Base-by-base conservation (phyloP, 768 basidiomycete genomes). In the Xerocomus brunneocitrinus region DNA sequence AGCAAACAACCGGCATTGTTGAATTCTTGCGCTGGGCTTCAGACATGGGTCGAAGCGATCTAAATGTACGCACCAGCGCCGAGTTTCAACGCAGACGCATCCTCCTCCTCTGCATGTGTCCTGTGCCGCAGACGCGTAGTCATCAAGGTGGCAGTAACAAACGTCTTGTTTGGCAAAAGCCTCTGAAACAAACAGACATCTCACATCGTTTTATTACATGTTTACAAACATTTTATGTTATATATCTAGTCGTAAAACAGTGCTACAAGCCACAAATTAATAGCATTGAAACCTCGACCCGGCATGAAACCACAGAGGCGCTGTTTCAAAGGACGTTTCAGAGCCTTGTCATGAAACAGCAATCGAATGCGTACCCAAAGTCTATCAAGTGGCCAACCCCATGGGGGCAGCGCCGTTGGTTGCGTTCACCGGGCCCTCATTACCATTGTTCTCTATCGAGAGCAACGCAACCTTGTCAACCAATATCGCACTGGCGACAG, bases 1-100 rank as follows among this genome's bases (percentile, higher is more conserved):
- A 93, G 79, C 64, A 95, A 69, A 69, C 89, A 92, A 76, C 89
- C 91, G 5, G 89, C 89, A 58, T 92, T 91, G 74, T 91, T 91
- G 74, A 95, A 95, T 66, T 91, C 92, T 91, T 14, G 40, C 41
- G 12, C 57, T 28, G 38, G 31, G 50, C 4, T 43, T 19, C 31
- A 36, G 27, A 34, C 24, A 46, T 36, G 24, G 25, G 6, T 38
- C 14, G 24, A 35, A 51, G 43, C 8, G 16, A n/a, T 28, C 12
- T n/a, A 31, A 19, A 34, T 24, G 28, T 16, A 56, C 50, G 35
- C 56, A 85, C 88, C 89, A 60, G 82, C 71, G 16, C 91, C 91
- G 27, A 93, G 84, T 66, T 92, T 92, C 62, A 93, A 71, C 16
- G 84, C 82, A 13, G 91, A 81, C 0, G 91, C 91, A 73, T 93